phyloP scores from a whole-genome alignment of 2,329 filamentous ascomycete genomes.

The Cercospora sp. region DNA sequence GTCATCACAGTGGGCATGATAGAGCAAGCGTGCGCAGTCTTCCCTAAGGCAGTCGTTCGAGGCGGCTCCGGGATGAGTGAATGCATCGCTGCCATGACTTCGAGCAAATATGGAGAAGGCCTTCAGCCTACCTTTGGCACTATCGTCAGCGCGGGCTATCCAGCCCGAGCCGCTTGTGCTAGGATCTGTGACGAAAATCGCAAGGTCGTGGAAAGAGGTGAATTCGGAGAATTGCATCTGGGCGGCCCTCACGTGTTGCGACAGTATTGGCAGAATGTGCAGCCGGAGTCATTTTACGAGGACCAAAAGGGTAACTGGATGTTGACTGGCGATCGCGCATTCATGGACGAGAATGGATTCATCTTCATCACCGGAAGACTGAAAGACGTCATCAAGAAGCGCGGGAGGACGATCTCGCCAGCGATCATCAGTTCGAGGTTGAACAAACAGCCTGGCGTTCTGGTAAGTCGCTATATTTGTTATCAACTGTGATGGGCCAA shows the following conservation, averaged over 20 bases:
- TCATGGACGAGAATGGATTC: background rate
- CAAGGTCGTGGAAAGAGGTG: background rate
- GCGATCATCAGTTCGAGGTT: background rate
- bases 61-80: background rate
- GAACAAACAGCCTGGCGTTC: background rate
- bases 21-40: background rate
- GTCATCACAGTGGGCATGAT: background rate
- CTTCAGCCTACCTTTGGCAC: background rate
- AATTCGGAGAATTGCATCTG: background rate
- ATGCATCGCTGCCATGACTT: background rate
- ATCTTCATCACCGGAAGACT: background rate
- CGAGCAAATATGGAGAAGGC: background rate
- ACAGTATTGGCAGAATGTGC: background rate
- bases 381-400: background rate
- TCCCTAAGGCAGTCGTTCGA: background rate
- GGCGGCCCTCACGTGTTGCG: background rate
- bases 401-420: background rate
- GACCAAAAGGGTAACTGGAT: background rate
- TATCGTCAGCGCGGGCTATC: background rate
- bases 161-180: background rate
- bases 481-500: background rate
- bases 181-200: background rate
- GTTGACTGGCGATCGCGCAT: background rate
- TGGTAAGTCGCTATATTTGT: background rate
- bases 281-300: background rate